Evolutionary conservation across 208 protist species (phyloP), one percentile per base, ranked within the genome.

Genomic region (Leptomonas pyrrhocoris): DNA sequence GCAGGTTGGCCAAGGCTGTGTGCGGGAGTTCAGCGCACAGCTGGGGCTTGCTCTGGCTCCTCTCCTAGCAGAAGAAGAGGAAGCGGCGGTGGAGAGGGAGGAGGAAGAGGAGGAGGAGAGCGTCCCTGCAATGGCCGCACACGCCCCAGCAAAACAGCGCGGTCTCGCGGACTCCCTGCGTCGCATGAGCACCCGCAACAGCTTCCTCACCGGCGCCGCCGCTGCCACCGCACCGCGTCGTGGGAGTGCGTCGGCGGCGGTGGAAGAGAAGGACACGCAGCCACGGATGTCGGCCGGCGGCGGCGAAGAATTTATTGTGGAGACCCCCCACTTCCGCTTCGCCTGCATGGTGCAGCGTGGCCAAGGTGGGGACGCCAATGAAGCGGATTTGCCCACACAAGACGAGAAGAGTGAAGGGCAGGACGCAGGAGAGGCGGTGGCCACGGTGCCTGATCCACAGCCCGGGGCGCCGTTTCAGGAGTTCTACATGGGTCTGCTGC

Each of bases 401-500:
- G 56, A 71, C 7, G 55, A 13, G 18, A 53, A 61, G 3, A 28
- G 36, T 5, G n/a, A 56, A 6, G 25, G 25, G 40, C 13, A 19
- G 34, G 50, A 36, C 34, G 34, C 34, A 19, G 7, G 31, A 18
- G 48, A 5, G 9, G 21, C 27, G 4, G 38, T 3, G 7, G 45
- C 16, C 21, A 34, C 40, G n/a, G 42, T 25, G 21, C 19, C 55
- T 9, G 31, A 1, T 0, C 9, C 46, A 27, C 45, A 53, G n/a
- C 56, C 67, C 13, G 31, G 56, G 3, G 34, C 31, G 16, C 34
- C 57, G 12, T 77, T 48, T 42, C 63, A 68, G 50, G 73, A 63
- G 34, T 84, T 71, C 46, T 82, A 82, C 67, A 36, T 77, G 18
- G 49, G 57, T 15, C 54, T 82, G 43, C 68, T 82, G 15, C 55